Conservation (phyloP, 495 filamentous ascomycete genomes). For the Penicillium coprophilum region DNA sequence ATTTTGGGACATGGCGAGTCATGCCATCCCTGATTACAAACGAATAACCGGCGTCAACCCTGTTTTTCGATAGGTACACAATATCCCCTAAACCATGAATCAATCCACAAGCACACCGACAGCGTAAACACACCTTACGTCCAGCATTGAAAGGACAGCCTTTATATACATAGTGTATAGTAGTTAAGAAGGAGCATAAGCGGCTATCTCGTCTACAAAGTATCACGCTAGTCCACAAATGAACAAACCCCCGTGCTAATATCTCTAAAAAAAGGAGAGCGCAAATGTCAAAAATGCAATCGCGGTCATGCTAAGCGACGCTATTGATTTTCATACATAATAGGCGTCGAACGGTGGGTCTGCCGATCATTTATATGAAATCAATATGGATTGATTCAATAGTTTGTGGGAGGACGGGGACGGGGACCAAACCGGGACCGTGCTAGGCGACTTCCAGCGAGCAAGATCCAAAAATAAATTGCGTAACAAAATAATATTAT, state of each 20-base stretch:
- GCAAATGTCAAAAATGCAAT: constrained; percentile 12
- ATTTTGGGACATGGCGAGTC: not conserved
- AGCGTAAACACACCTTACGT: not conserved
- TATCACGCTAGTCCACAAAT: not conserved
- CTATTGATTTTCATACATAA: constrained; percentile 25
- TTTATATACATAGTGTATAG: not conserved
- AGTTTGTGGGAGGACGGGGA: constrained; percentile 12
- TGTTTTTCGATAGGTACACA: not conserved
- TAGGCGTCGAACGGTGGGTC: constrained; percentile 22
- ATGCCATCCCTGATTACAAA: not conserved
- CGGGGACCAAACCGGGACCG: not conserved
- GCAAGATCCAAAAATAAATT: not conserved
- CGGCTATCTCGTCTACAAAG: constrained; percentile 3
- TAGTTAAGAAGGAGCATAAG: not conserved
- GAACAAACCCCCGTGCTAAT: constrained; percentile 7
- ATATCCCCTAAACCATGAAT: not conserved
- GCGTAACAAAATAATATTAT: not conserved
- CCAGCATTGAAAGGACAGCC: not conserved
- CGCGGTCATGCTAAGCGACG: constrained; percentile 11
- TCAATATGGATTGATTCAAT: constrained; percentile 19
- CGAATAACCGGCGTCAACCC: not conserved
- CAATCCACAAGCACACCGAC: not conserved
- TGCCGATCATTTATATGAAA: constrained; percentile 16
- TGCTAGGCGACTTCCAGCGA: not conserved
- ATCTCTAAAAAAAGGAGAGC: constrained; percentile 9